Evolutionary conservation across 306 rosid species (phyloP).

Genomic region (Pyrus betulifolia): DNA sequence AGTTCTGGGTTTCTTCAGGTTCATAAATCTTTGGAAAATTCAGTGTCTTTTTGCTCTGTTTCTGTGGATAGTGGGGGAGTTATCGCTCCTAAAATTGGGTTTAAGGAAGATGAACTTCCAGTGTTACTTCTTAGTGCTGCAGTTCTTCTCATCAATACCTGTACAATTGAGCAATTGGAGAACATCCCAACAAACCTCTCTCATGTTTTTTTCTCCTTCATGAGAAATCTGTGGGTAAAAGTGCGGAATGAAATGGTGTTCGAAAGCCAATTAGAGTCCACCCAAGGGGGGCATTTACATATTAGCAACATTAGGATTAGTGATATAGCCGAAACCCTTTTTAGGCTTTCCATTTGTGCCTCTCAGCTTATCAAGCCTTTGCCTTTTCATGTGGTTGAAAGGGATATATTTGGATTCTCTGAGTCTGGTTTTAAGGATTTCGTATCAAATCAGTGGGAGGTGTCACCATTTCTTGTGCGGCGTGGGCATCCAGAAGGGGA

Average conservation of each 20-base stretch:
- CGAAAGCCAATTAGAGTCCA: constrained; percentile 13
- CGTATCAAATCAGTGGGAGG: constrained; percentile 56
- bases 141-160: constrained; percentile 44
- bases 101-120: constrained; percentile 43
- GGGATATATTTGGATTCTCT: constrained; percentile 42
- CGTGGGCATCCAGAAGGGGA: constrained; percentile 15
- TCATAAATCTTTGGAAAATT: constrained; percentile 26
- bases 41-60: constrained; percentile 37
- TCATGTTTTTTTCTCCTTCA: constrained; percentile 21
- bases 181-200: constrained; percentile 30
- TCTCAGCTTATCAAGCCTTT: constrained; percentile 18
- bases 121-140: constrained; percentile 42
- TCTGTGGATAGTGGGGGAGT: constrained; percentile 22
- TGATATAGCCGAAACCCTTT: constrained; percentile 57
- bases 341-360: constrained; percentile 53
- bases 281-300: constrained; percentile 22
- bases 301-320: constrained; percentile 39
- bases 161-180: constrained; percentile 43
- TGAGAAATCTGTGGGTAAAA: constrained; percentile 43
- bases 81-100: constrained; percentile 35
- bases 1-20: constrained; percentile 69
- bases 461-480: constrained; percentile 39
- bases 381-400: constrained; percentile 38
- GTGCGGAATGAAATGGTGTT: constrained; percentile 28
- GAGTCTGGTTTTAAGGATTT: constrained; percentile 52